Conservation (phyloP, 2,329 filamentous ascomycete species). For the Paraconiothyrium sp. region DNA sequence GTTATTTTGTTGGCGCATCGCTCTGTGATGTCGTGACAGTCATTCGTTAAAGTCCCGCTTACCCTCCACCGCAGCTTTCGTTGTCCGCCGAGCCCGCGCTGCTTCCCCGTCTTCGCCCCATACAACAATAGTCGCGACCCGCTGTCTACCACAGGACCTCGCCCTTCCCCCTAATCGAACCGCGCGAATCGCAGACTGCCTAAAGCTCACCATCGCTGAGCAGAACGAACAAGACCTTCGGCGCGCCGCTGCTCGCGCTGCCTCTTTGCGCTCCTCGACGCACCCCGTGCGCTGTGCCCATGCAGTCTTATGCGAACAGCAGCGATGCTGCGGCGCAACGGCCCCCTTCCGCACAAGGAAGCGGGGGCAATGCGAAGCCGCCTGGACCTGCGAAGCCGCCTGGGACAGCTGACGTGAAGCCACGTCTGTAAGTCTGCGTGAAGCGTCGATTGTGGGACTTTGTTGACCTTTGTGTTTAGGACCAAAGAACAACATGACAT, state of each 20-base stretch:
- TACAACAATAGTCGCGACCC: not conserved
- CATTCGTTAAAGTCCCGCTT: constrained; percentile 22
- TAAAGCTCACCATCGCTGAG: constrained; percentile 7
- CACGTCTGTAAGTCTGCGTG: constrained; percentile 7
- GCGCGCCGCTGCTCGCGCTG: constrained; percentile 24
- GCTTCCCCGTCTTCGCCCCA: constrained; percentile 17
- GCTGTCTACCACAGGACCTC: not conserved
- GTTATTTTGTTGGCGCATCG: constrained; percentile 14
- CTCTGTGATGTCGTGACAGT: constrained; percentile 22
- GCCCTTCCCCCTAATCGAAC: not conserved
- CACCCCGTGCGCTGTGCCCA: constrained; percentile 37
- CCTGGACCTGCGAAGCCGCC: constrained; percentile 32
- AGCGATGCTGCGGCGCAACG: constrained; percentile 26
- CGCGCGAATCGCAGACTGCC: not conserved
- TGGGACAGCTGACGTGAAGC: constrained; percentile 13
- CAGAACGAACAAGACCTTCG: constrained; percentile 8
- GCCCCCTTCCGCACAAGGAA: constrained; percentile 22
- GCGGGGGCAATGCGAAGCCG: constrained; percentile 29
- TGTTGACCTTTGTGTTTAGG: constrained; percentile 55
- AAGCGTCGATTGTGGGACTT: constrained; percentile 10
- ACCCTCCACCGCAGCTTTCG: constrained; percentile 9
- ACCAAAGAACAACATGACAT: constrained; percentile 64
- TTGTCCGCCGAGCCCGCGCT: constrained; percentile 18
- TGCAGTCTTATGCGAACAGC: constrained; percentile 26
- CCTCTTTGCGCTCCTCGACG: constrained; percentile 31